These are phyloP conservation scores for Jackrogersella multiformis DNA, from an alignment of 495 filamentous ascomycete genomes.

Conservation along the genomic window DNA sequence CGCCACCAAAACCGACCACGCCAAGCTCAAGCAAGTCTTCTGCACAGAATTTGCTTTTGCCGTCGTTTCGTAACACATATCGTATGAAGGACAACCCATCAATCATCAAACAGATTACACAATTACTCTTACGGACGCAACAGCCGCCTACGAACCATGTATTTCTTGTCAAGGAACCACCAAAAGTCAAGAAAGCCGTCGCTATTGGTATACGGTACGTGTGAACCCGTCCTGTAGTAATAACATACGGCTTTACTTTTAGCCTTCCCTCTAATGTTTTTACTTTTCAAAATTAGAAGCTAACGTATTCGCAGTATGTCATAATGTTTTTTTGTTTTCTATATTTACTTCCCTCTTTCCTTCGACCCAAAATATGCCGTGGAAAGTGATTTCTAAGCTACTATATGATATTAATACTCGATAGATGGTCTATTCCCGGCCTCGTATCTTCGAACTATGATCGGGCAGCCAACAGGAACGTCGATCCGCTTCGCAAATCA, in stretches of 20 bases:
- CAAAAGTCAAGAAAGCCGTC: slow-evolving; percentile 80
- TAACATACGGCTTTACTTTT: too few species aligned
- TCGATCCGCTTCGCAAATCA: slow-evolving; percentile 92
- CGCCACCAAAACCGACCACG: slow-evolving; percentile 33
- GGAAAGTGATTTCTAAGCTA: neutral
- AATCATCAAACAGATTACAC: slow-evolving; percentile 75
- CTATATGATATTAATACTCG: neutral
- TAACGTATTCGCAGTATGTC: neutral
- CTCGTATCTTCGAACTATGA: slow-evolving; percentile 79
- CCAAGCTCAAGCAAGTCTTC: slow-evolving; percentile 47
- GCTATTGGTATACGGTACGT: slow-evolving; percentile 79
- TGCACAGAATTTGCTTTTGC: slow-evolving; percentile 72
- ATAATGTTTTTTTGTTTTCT: neutral
- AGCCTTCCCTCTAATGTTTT: neutral
- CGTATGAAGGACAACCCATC: slow-evolving; percentile 71
- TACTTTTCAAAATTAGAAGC: neutral
- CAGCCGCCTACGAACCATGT: slow-evolving; percentile 73
- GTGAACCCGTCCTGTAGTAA: neutral
- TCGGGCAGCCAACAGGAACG: slow-evolving; percentile 95
- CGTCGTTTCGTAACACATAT: slow-evolving; percentile 74
- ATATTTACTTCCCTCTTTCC: neutral
- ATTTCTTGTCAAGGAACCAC: slow-evolving; percentile 71
- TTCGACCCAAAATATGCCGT: neutral
- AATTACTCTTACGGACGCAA: slow-evolving; percentile 69
- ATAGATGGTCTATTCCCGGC: slow-evolving; percentile 89